Evolutionary conservation across 2,329 filamentous ascomycete species (phyloP), one percentile per base, ranked within the genome.

Genomic region (Claviceps africana): DNA sequence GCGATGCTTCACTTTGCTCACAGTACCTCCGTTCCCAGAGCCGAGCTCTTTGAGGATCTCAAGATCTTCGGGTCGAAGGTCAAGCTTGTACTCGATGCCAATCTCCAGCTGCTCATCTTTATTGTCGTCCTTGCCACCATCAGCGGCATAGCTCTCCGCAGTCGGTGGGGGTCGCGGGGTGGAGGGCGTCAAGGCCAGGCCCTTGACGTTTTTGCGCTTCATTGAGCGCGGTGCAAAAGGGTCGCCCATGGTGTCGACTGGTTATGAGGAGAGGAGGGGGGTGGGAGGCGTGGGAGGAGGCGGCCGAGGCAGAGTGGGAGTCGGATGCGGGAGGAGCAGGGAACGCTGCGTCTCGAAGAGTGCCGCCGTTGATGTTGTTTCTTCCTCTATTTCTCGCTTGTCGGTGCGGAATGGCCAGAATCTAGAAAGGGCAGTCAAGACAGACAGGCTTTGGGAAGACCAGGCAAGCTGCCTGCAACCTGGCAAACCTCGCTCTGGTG

Each of bases 201-300:
- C 91, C 74, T 97, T 97, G 70, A 95, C 86, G 68, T 98, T 98
- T 81, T 97, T 96, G 77, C 91, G 85, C 83, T 96, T 97, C 83
- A 98, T 86, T 56, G 93, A 94, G 70, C 80, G 79, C 70, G 78
- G 78, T 57, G 78, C 78, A 60, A 83, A 82, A 35, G 71, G 64
- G 62, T 83, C 80, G 61, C 77, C 76, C 81, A 84, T 84, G 65
- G 58, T 67, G 66, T 37, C 22, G 51, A 45, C 11, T 13, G 45
- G 15, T 47, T 33, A 21, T 21, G 7, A 1, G 13, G 28, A 1
- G 15, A 30, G 35, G 35, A 37, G 35, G 21, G 15, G 42, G 4
- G 15, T n/a, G 35, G 35, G n/a, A 15, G 21, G 15, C 21, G 4
- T 5, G 25, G 25, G 25, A 25, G 25, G 25, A 25, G 25, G 25